phyloP scores from a whole-genome alignment of 2,329 filamentous ascomycete species.

The Claviceps capensis region DNA sequence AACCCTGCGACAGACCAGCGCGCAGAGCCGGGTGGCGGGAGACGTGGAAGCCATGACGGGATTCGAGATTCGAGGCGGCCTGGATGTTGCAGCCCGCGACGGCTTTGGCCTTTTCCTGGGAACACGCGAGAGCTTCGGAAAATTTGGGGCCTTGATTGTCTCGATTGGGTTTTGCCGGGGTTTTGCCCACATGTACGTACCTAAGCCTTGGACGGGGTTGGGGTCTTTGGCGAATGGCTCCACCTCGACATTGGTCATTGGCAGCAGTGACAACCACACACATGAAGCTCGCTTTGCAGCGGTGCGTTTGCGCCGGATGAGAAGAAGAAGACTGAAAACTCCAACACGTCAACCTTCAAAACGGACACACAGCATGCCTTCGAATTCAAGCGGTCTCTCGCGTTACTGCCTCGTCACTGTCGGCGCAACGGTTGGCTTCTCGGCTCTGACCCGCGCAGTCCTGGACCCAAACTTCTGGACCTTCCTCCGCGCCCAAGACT shows the following conservation, averaged over 20 bases:
- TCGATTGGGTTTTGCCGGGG: background rate
- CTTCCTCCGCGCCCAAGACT: constrained; percentile 43
- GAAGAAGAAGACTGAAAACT: background rate
- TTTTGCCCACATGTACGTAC: background rate
- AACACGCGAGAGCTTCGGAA: constrained; percentile 18
- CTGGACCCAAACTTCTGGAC: constrained; percentile 49
- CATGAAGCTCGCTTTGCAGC: too few species aligned
- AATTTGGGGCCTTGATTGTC: constrained; percentile 9
- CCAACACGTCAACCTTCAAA: too few species aligned
- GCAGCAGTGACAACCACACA: too few species aligned
- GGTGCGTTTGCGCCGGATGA: background rate
- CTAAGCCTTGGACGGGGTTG: too few species aligned
- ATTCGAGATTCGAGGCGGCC: background rate
- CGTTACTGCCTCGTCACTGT: constrained; percentile 70
- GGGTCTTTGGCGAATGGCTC: too few species aligned
- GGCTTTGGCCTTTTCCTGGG: constrained; percentile 4
- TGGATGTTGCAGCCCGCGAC: background rate
- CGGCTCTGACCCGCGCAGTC: constrained; percentile 51
- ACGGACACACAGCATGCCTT: constrained; percentile 2
- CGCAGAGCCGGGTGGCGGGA: constrained; percentile 23
- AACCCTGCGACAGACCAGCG: constrained; percentile 19
- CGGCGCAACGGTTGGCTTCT: constrained; percentile 81
- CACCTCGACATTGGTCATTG: too few species aligned
- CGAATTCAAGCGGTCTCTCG: constrained; percentile 4
- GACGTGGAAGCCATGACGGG: constrained; percentile 25